Evolutionary conservation across 2,329 filamentous ascomycete species (phyloP), one percentile per base, ranked within the genome.

Genomic region (Fusarium globosum): DNA sequence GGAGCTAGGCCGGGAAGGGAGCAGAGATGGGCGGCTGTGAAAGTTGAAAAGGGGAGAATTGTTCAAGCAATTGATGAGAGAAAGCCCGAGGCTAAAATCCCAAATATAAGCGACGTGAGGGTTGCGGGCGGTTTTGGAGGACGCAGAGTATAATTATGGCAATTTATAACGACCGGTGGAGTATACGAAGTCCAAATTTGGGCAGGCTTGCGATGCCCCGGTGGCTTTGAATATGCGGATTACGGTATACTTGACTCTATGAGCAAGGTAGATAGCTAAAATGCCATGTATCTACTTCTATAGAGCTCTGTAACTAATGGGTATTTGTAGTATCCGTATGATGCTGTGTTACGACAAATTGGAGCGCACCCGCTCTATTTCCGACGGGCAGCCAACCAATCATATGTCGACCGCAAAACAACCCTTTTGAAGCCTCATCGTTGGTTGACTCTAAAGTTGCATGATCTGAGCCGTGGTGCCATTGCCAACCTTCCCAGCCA

Each of bases 11-110:
- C 46, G 46, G 69, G 69, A n/a, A 76, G 88, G 58, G 89, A 90
- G 79, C 86, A 88, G 82, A 82, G 85, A 46, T 91, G 88, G 88
- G 84, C 81, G 1, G 83, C 84, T 6, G 83, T 90, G 13, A 84
- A 85, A 35, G 77, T 88, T 6, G 78, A 77, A 15, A 78, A 78
- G 6, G 81, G 82, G 12, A 80, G 79, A 62, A 65, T 89, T 38
- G 80, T 83, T 23, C 79, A 84, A 72, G 83, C 81, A 7, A 83
- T 87, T 69, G 73, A 45, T 18, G 64, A 73, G 30, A 72, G 45
- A 16, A 62, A 73, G 23, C 42, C 28, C 12, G 35, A 52, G 45
- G 46, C 36, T 49, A 38, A 36, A 16, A 48, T 63, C 55, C 38
- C 61, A 28, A 39, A 66, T 39, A 49, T 30, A 35, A 53, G 33